Percentiles rank a stretch among this genome's conserved stretches.
These are phyloP conservation scores for Quercus agrifolia DNA, from an alignment of 306 rosid species.

Conservation along the genomic window DNA sequence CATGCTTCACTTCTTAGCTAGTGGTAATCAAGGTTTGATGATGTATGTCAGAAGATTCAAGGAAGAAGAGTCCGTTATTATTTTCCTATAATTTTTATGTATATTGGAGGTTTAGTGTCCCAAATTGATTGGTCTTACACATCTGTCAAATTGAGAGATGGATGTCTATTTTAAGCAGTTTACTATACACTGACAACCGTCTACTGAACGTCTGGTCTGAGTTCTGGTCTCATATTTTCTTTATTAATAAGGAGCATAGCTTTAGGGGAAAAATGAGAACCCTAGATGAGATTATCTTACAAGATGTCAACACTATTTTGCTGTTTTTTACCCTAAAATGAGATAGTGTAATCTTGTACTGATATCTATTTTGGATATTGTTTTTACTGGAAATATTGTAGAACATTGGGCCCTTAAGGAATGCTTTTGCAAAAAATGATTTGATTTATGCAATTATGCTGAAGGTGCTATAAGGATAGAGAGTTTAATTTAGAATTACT, in stretches of 20 bases:
- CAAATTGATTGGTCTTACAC: background rate
- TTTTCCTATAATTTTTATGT: background rate
- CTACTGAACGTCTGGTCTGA: background rate
- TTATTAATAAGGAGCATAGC: background rate
- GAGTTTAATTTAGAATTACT: too few relatives aligned
- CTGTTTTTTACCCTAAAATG: background rate
- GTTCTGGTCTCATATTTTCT: background rate
- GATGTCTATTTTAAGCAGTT: background rate
- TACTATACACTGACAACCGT: background rate
- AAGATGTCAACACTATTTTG: background rate
- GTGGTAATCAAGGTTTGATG: constrained; percentile 7
- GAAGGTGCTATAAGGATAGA: too few relatives aligned
- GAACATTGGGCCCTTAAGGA: too few relatives aligned
- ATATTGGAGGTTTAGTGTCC: background rate
- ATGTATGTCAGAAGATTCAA: background rate
- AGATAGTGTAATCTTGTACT: too few relatives aligned
- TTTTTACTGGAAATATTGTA: too few relatives aligned
- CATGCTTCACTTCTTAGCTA: constrained; percentile 12
- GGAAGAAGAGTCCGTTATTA: background rate
- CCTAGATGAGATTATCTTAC: background rate
- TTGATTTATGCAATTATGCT: too few relatives aligned
- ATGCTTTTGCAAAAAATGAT: too few relatives aligned
- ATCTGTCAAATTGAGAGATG: background rate
- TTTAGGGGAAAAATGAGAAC: background rate
- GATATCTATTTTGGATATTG: too few relatives aligned